Conservation (phyloP, 2,329 filamentous ascomycete species). For the Onygenales sp. region DNA sequence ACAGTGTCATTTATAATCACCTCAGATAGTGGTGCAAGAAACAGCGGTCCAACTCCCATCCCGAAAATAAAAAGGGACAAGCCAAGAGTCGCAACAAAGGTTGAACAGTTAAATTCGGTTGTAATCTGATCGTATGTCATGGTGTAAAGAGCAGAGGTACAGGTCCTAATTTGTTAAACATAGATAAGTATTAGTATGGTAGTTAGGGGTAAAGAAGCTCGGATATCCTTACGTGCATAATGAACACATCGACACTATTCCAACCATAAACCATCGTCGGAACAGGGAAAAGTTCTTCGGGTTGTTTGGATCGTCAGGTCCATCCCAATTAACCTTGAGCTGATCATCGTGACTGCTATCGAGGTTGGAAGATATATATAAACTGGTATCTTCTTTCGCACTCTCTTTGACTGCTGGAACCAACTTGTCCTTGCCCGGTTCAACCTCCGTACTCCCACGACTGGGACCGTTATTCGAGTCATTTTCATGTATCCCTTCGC, state of each 20-base stretch:
- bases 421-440: not conserved
- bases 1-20: slow-evolving; percentile 38
- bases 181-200: not conserved
- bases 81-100: slow-evolving; percentile 39
- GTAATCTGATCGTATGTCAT: slow-evolving; percentile 2
- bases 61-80: slow-evolving; percentile 53
- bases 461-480: not conserved
- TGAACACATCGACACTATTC: not conserved
- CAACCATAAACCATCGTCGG: slow-evolving; percentile 1
- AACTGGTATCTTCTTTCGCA: not conserved
- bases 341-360: not conserved
- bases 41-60: slow-evolving; percentile 45
- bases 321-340: not conserved
- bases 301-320: not conserved
- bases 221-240: not conserved
- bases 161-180: not conserved
- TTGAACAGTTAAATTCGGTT: not conserved
- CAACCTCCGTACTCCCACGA: not conserved
- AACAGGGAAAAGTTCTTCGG: not conserved
- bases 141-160: not conserved
- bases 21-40: slow-evolving; percentile 54
- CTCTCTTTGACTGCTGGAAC: not conserved
- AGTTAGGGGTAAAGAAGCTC: not conserved
- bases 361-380: not conserved
- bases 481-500: no score